Conservation (phyloP, 768 basidiomycete genomes). For the Lactifluus subvellereus region DNA sequence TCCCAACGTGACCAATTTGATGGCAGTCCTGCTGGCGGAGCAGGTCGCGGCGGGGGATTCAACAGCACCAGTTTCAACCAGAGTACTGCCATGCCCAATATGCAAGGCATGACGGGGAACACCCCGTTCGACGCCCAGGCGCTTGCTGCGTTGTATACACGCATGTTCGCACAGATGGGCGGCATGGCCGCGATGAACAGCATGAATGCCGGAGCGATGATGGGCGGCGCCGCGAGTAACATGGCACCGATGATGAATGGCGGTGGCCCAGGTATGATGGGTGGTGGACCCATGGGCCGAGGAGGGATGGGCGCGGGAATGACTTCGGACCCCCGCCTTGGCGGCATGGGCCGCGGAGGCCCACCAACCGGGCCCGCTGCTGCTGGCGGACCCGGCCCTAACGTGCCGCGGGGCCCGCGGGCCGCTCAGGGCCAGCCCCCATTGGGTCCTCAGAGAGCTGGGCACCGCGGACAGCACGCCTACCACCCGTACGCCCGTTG, state of each 20-base stretch:
- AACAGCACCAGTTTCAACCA: conserved; percentile 42
- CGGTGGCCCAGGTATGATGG: conserved; percentile 29
- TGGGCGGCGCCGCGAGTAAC: conserved; percentile 31
- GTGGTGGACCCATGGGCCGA: conserved; percentile 23
- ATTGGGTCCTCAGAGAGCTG: conserved; percentile 28
- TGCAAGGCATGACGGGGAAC: conserved; percentile 19
- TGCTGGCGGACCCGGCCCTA: conserved; percentile 21
- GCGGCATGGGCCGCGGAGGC: conserved; percentile 22
- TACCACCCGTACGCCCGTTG: conserved; percentile 34
- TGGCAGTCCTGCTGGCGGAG: neutral
- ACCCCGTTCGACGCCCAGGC: conserved; percentile 86
- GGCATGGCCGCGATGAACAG: conserved; percentile 48
- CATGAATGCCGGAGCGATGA: conserved; percentile 25
- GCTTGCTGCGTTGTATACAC: conserved; percentile 86
- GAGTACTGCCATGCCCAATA: conserved; percentile 27
- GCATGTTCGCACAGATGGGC: conserved; percentile 72
- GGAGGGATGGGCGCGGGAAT: conserved; percentile 25
- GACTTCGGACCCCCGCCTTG: conserved; percentile 23
- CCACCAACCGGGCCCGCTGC: conserved; percentile 19
- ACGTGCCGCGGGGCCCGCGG: conserved; percentile 27
- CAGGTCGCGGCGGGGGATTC: conserved; percentile 20
- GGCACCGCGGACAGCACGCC: conserved; percentile 30
- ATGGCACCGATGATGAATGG: conserved; percentile 30
- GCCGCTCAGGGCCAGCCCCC: conserved; percentile 26
- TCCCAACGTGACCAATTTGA: conserved; percentile 57